These are phyloP conservation scores for Sclerotinia spermophila DNA, from an alignment of 2,329 filamentous ascomycete genomes.

Conservation along the genomic window DNA sequence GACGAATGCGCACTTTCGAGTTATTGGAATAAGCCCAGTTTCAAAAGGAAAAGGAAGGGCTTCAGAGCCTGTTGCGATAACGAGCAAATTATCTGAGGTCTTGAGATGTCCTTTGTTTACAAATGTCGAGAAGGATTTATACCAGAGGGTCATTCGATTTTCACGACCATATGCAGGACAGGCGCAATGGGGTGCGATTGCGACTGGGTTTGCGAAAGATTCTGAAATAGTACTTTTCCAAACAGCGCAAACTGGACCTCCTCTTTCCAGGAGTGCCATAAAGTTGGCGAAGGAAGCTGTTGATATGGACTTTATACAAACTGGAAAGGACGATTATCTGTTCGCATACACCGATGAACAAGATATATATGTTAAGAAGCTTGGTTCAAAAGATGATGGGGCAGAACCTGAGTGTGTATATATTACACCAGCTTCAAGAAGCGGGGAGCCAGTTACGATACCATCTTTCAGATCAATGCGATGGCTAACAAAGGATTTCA, in stretches of 20 bases:
- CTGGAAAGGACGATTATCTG: constrained; percentile 59
- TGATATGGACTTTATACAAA: constrained; percentile 68
- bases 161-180: constrained; percentile 48
- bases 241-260: constrained; percentile 50
- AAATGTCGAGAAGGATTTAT: constrained; percentile 48
- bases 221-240: constrained; percentile 80
- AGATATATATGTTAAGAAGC: constrained; percentile 59
- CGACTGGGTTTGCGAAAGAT: constrained; percentile 71
- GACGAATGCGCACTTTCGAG: constrained; percentile 79
- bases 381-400: constrained; percentile 39
- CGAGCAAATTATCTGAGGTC: constrained; percentile 48
- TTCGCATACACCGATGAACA: constrained; percentile 76
- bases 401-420: constrained; percentile 52
- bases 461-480: constrained; percentile 56
- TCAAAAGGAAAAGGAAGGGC: constrained; percentile 35
- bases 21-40: constrained; percentile 57
- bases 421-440: constrained; percentile 48
- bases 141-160: constrained; percentile 57
- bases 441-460: constrained; percentile 43
- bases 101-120: constrained; percentile 52
- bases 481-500: constrained; percentile 55
- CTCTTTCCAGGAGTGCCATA: constrained; percentile 48
- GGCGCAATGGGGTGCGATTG: constrained; percentile 69
- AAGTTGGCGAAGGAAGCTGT: constrained; percentile 56
- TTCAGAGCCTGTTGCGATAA: constrained; percentile 33